Evolutionary conservation across 805 yeast genomes (phyloP).

Genomic region (Suhomyces sp.): DNA sequence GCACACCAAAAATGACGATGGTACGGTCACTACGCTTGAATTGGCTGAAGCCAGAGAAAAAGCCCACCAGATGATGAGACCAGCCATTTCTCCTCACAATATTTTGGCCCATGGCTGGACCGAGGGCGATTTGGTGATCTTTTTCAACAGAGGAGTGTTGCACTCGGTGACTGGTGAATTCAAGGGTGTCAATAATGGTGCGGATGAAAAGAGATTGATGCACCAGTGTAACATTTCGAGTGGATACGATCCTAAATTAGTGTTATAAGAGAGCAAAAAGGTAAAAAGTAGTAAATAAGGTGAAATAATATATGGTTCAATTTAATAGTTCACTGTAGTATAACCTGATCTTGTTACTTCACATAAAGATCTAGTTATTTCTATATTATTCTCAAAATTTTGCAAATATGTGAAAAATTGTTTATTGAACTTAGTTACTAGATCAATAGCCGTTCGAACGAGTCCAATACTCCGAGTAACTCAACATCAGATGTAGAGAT

Average conservation of each 20-base stretch:
- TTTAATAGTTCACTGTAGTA: no score
- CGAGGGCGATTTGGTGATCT: conserved; percentile 80
- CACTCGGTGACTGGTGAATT: conserved; percentile 91
- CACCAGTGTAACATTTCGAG: conserved; percentile 93
- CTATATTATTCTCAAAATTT: no score
- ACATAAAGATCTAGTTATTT: no score
- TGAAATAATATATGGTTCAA: not conserved
- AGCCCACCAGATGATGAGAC: conserved; percentile 76
- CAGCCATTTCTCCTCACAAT: conserved; percentile 70
- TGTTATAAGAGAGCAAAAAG: not conserved
- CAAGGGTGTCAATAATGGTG: conserved; percentile 42
- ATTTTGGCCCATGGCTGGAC: conserved; percentile 83
- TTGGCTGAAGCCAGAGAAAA: conserved; percentile 72
- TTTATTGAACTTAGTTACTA: no score
- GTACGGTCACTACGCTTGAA: conserved; percentile 44
- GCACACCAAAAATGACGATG: conserved; percentile 53
- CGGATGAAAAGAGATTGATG: conserved; percentile 79
- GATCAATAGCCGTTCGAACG: no score
- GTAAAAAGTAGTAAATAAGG: not conserved
- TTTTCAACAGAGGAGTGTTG: conserved; percentile 87
- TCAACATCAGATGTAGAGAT: no score
- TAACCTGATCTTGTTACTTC: no score
- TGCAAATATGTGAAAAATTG: no score
- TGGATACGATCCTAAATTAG: conserved; percentile 57
- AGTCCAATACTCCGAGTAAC: no score